Conservation (phyloP, 2,329 filamentous ascomycete species). For the Venturia asperata region DNA sequence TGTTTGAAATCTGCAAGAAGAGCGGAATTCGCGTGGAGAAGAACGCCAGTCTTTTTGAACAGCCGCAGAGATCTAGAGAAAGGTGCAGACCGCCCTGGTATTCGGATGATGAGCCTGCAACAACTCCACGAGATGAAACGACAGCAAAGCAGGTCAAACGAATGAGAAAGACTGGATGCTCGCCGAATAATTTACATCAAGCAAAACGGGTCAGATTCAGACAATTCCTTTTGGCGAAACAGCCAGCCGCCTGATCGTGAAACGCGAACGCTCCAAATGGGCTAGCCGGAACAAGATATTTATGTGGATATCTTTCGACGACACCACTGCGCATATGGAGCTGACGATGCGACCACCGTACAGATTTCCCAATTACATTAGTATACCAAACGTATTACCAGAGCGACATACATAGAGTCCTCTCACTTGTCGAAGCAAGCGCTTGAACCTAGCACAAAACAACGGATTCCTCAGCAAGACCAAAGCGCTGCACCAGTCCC, state of each 20-base stretch:
- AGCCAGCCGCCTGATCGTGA: conserved; percentile 2
- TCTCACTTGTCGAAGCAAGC: neutral
- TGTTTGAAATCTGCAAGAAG: neutral
- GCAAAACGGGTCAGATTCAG: neutral
- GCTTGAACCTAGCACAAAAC: neutral
- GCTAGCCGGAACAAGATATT: neutral
- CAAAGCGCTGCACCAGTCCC: neutral
- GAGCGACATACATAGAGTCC: neutral
- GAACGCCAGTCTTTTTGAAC: neutral
- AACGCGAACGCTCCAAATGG: conserved; percentile 1
- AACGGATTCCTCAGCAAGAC: neutral
- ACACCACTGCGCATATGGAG: neutral
- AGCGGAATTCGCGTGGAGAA: neutral
- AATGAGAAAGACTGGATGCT: neutral
- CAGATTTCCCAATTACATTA: conserved; percentile 1
- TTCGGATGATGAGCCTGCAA: neutral
- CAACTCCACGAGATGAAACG: neutral
- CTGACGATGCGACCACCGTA: neutral
- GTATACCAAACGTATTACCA: neutral
- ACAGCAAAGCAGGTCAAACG: neutral
- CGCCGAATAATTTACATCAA: neutral
- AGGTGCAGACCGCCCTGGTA: neutral
- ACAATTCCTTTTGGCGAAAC: conserved; percentile 10
- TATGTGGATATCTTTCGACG: neutral
- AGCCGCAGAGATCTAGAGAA: neutral